Conservation (phyloP, 805 yeast species). For the Sugiyamaella smithiae region DNA sequence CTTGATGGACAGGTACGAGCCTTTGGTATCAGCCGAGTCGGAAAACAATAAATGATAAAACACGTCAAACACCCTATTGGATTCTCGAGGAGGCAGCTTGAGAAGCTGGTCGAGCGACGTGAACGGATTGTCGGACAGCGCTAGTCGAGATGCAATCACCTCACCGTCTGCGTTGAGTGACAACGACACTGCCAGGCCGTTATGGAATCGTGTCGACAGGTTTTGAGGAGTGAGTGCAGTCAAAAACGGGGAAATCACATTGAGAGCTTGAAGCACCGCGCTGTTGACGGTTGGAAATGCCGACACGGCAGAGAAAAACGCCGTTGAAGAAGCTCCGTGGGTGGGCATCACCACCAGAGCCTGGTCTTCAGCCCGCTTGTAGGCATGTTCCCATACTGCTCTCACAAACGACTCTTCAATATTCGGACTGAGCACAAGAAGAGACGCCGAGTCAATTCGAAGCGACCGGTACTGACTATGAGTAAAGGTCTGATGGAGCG, state of each 20-base stretch:
- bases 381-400: slow-evolving; percentile 40
- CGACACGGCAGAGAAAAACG: slow-evolving; percentile 31
- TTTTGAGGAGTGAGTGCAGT: slow-evolving; percentile 37
- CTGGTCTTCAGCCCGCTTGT: slow-evolving; percentile 40
- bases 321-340: slow-evolving; percentile 31
- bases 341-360: slow-evolving; percentile 35
- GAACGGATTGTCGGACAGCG: slow-evolving; percentile 32
- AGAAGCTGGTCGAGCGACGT: slow-evolving; percentile 32
- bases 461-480: slow-evolving; percentile 26
- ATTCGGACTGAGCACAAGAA: slow-evolving; percentile 30
- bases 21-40: slow-evolving; percentile 31
- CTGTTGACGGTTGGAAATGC: slow-evolving; percentile 37
- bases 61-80: slow-evolving; percentile 35
- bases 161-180: slow-evolving; percentile 33
- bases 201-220: slow-evolving; percentile 34
- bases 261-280: slow-evolving; percentile 35
- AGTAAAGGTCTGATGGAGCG: slow-evolving; percentile 34
- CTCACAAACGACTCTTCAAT: slow-evolving; percentile 35
- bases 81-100: slow-evolving; percentile 26
- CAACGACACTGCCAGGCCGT: slow-evolving; percentile 33
- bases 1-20: slow-evolving; percentile 31
- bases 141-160: slow-evolving; percentile 32
- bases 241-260: slow-evolving; percentile 38
- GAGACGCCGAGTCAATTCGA: slow-evolving; percentile 33
- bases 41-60: slow-evolving; percentile 37